phyloP scores from a whole-genome alignment of 768 basidiomycete species.

The Hericium coralloides region DNA sequence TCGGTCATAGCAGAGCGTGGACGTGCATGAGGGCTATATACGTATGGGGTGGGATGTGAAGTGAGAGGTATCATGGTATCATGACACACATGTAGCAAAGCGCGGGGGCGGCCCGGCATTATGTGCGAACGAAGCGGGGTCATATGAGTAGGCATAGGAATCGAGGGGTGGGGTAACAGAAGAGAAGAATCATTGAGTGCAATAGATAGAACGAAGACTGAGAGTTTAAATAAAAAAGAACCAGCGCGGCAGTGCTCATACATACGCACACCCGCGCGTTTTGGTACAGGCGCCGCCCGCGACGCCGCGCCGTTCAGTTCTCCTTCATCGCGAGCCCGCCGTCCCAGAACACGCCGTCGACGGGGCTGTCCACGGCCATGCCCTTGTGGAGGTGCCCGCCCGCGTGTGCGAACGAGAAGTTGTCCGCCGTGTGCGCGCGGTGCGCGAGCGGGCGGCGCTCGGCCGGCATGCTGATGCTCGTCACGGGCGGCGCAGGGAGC shows the following conservation, averaged over 20 bases:
- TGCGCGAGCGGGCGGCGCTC: slow-evolving; percentile 9
- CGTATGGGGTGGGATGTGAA: background rate
- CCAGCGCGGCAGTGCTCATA: slow-evolving; percentile 3
- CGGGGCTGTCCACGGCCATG: background rate
- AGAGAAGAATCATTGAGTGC: background rate
- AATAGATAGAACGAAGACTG: background rate
- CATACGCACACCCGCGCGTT: background rate
- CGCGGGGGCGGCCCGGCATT: too few species aligned
- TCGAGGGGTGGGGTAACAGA: background rate
- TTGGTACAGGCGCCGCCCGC: background rate
- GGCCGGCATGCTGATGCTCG: background rate
- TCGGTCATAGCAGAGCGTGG: background rate
- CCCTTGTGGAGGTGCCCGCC: slow-evolving; percentile 1
- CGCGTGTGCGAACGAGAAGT: background rate
- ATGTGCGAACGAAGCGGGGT: background rate
- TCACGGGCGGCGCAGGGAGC: slow-evolving; percentile 4
- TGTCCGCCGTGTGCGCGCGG: slow-evolving; percentile 7
- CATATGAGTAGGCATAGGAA: background rate
- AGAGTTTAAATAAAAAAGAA: background rate
- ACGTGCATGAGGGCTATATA: background rate
- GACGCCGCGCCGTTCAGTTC: background rate
- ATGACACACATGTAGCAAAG: too few species aligned
- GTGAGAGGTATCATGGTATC: background rate
- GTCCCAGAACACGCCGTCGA: background rate
- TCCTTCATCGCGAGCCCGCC: background rate